Evolutionary conservation across 2,329 filamentous ascomycete genomes (phyloP).

Genomic region (Lecanoromycetidae sp.): DNA sequence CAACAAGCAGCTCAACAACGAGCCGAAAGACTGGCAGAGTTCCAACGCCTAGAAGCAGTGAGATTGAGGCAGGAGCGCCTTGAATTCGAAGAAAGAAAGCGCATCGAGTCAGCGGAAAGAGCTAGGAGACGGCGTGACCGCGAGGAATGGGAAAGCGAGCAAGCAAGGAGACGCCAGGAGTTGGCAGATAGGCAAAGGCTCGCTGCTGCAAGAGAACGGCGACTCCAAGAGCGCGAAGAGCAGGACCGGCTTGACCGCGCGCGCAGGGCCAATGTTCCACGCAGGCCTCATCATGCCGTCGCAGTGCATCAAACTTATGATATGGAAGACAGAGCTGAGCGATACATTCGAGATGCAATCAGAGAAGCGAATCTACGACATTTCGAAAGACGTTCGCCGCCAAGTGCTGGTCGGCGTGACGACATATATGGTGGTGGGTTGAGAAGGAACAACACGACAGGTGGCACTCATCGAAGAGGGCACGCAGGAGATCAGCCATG

Average conservation of each 20-base stretch:
- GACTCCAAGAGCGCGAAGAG: background rate
- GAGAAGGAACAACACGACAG: slow-evolving; percentile 3
- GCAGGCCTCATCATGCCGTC: slow-evolving; percentile 1
- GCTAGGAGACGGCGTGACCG: background rate
- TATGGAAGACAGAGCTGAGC: background rate
- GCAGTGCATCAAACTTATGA: background rate
- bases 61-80: background rate
- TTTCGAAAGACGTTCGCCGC: background rate
- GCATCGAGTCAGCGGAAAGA: slow-evolving; percentile 1
- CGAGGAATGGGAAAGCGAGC: background rate
- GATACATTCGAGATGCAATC: background rate
- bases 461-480: background rate
- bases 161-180: background rate
- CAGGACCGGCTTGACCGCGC: background rate
- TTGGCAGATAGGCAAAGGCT: background rate
- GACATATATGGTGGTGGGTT: background rate
- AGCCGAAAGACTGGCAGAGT: background rate
- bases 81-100: background rate
- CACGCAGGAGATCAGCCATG: background rate
- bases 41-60: background rate
- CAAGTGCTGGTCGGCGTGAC: background rate
- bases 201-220: background rate
- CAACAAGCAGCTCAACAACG: slow-evolving; percentile 4
- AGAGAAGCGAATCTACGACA: background rate
- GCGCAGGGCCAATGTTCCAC: background rate